phyloP scores from a whole-genome alignment of 2,329 filamentous ascomycete species.

The Talaromyces sp. region DNA sequence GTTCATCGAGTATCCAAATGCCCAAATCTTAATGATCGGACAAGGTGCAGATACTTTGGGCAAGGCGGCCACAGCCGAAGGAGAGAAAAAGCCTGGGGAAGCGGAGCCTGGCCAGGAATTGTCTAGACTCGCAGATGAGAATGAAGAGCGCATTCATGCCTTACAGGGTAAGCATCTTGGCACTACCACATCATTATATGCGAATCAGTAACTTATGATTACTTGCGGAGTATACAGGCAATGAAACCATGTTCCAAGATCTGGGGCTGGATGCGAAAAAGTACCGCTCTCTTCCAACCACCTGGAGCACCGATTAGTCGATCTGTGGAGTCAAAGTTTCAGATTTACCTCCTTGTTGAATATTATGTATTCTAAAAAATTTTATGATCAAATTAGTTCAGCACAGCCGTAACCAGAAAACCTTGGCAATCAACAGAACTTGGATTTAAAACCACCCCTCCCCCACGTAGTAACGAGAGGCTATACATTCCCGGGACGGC shows the following conservation, averaged over 20 bases:
- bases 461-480: conserved; percentile 3
- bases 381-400: not conserved
- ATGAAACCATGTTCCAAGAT: conserved; percentile 64
- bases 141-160: conserved; percentile 66
- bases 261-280: conserved; percentile 62
- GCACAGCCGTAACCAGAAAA: not conserved
- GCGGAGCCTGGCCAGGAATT: conserved; percentile 71
- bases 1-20: conserved; percentile 72
- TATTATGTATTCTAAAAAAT: not conserved
- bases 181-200: too few species aligned
- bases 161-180: conserved; percentile 50
- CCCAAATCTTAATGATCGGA: conserved; percentile 79
- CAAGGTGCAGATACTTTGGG: conserved; percentile 44
- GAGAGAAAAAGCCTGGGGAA: conserved; percentile 57
- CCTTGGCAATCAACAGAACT: not conserved
- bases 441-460: not conserved
- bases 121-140: conserved; percentile 74
- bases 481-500: conserved; percentile 5
- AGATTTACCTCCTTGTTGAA: too few species aligned
- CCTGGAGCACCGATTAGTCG: conserved; percentile 49
- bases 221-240: conserved; percentile 52
- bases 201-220: too few species aligned
- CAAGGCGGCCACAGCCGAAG: conserved; percentile 39
- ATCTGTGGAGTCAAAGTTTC: not conserved
- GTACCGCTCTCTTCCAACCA: conserved; percentile 65